Evolutionary conservation across 1,284 basidiomycete species (phyloP).

Genomic region (Moesziomyces globuligerus): DNA sequence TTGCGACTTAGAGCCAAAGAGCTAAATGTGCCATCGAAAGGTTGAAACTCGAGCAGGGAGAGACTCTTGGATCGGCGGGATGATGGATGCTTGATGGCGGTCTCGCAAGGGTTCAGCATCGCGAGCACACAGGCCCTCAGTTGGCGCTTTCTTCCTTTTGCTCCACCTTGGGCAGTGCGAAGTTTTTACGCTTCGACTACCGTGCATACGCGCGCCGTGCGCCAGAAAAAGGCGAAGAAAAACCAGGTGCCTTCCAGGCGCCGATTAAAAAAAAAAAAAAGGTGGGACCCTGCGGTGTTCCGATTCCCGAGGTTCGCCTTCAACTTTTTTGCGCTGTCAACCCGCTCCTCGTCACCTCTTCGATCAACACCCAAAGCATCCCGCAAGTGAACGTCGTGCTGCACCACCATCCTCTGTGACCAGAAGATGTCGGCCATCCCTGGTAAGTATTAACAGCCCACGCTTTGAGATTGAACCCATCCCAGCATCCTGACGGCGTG

Average conservation of each 20-base stretch:
- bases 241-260: too few species aligned
- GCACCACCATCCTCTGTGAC: neutral
- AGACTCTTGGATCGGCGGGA: too few species aligned
- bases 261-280: slow-evolving; percentile 1
- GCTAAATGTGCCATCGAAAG: neutral
- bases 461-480: too few species aligned
- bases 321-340: slow-evolving; percentile 13
- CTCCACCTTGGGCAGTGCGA: slow-evolving; percentile 23
- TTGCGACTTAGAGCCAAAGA: neutral
- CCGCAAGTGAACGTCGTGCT: neutral
- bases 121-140: too few species aligned
- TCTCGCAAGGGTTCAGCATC: too few species aligned
- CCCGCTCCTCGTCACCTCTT: neutral
- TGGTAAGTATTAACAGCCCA: too few species aligned
- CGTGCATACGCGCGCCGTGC: slow-evolving; percentile 3
- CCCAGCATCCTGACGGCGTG: neutral
- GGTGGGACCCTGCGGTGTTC: slow-evolving; percentile 14
- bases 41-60: too few species aligned
- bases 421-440: slow-evolving; percentile 33
- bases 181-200: slow-evolving; percentile 21
- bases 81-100: too few species aligned
- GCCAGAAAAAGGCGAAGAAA: neutral
- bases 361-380: neutral
- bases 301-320: slow-evolving; percentile 31
- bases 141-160: slow-evolving; percentile 9